Base-by-base conservation (phyloP, 2,329 filamentous ascomycete species). In the Cercospora berteroae region DNA sequence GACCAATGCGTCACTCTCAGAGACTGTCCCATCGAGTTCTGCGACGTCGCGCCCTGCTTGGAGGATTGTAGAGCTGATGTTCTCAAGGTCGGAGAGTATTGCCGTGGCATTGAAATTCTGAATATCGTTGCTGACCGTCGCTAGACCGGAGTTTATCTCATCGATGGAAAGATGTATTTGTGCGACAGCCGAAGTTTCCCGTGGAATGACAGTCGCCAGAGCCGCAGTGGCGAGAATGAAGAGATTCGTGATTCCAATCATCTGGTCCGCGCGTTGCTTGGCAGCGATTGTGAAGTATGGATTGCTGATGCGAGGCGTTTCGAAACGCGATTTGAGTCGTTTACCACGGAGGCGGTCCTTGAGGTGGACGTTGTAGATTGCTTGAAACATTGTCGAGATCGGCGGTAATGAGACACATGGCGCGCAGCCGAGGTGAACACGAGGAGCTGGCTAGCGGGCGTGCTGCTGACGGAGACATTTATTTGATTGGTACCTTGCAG, bases 331-430 rank as follows among this genome's bases (percentile, higher is more conserved):
- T 44, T 39, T 33, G 23, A 57, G 13, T 3, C 33, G 33, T 44
- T 64, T 64, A 18, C 61, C 33, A 44, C 61, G 61, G 23, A 64
- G 50, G 52, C 61, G 50, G 50, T 64, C 61, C 57, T 58, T 64
- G 33, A 64, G 61, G 25, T 64, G 52, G 31, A 64, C 31, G 36
- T 64, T 57, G 36, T 64, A 58, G 61, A 64, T 57, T 31, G 61
- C 50, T 58, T 64, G 61, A 27, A 64, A 64, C 61, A 64, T 64
- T 12, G 55, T 58, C 27, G 12, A 27, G 48, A 52, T 23, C 18
- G 48, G 12, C 48, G 48, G 20, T 27, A 27, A 13, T 52, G 48
- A 25, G 48, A 27, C 48, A 52, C 48, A 52, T 52, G 23, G 20
- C 48, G 48, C 23, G 23, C 48, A 27, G 48, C 48, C 48, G 48